Base-by-base conservation (phyloP, 176 grass and related monocot genomes). In the Hyparrhenia diplandra region DNA sequence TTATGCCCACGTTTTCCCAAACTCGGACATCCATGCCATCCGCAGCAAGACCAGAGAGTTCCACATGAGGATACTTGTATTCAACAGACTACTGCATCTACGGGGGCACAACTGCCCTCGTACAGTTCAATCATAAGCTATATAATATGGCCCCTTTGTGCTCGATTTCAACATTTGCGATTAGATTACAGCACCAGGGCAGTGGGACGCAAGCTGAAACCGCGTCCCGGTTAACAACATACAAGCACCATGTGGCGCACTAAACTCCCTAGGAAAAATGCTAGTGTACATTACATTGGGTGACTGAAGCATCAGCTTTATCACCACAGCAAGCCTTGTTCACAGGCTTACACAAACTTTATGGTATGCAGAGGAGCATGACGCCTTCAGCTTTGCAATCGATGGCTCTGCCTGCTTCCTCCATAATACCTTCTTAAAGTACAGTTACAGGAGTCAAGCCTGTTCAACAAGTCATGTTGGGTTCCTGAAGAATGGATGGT, bases 401-500 rank as follows among this genome's bases (percentile, higher is more conserved):
- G 21, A 39, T 28, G 35, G 69, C 40, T 47, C 43, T 71, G 41
- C 69, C 69, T 71, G 68, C 68, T 71, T 47, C 57, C 80, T 75
- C 82, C 52, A n/a, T 28, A 79, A 31, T 39, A 30, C 24, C 55
- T 79, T 57, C 66, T 82, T 74, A 7, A n/a, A 18, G 10, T 64
- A 25, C 2, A 75, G 31, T 79, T 35, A 66, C 62, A 27, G 63
- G 24, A 25, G 49, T 82, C 62, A 14, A 3, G 43, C 81, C 78
- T 78, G 16, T 60, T 60, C 75, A 42, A 64, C 41, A 45, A 24
- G 28, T 83, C 65, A 85, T 82, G 76, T 81, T 60, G 86, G 75
- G 35, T 75, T 69, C 59, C 58, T 67, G 73, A 98, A 94, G 88
- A 98, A 98, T 58, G 92, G 80, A 91, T 98, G 95, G n/a, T 91